These are phyloP conservation scores for Leccinellum rugosiceps DNA, from an alignment of 768 basidiomycete genomes.

Conservation along the genomic window DNA sequence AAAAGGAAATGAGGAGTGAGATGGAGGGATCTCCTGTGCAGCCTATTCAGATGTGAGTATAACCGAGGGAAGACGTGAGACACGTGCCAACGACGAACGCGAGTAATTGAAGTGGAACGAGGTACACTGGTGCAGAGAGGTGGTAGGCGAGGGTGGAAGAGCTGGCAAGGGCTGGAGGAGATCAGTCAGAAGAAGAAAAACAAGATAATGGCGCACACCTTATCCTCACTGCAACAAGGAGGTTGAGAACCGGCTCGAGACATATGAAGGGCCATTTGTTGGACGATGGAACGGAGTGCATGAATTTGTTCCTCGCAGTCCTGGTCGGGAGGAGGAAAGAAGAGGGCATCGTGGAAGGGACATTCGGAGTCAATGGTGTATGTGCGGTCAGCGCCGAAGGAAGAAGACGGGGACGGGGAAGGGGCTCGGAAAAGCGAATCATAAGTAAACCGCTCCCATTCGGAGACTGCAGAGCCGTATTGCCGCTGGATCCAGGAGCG, in stretches of 20 bases:
- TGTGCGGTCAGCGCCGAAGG: conserved; percentile 25
- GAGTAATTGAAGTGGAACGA: conserved; percentile 24
- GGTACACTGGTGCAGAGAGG: conserved; percentile 19
- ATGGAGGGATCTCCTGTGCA: conserved; percentile 22
- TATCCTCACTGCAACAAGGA: conserved; percentile 1
- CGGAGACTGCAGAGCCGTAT: conserved; percentile 33
- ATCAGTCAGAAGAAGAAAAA: neutral
- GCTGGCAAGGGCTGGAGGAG: conserved; percentile 14
- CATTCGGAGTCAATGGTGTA: conserved; percentile 15
- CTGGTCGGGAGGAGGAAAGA: conserved; percentile 26
- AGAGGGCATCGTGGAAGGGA: conserved; percentile 34
- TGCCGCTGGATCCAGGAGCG: conserved; percentile 36
- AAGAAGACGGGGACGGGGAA: conserved; percentile 31
- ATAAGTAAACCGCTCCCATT: conserved; percentile 1
- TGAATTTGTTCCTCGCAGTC: conserved; percentile 28
- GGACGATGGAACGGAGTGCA: conserved; percentile 34
- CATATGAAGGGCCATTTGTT: conserved; percentile 33
- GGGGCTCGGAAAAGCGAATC: conserved; percentile 9
- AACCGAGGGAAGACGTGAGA: conserved; percentile 31
- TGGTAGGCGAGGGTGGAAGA: conserved; percentile 25
- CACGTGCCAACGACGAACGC: conserved; percentile 25
- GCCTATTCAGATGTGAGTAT: conserved; percentile 31
- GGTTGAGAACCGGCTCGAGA: neutral
- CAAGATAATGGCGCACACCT: conserved; percentile 1
- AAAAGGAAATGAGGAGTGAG: conserved; percentile 18